Evolutionary conservation across 169 alveolate genomes (phyloP).

Genomic region (Plasmodium gaboni): DNA sequence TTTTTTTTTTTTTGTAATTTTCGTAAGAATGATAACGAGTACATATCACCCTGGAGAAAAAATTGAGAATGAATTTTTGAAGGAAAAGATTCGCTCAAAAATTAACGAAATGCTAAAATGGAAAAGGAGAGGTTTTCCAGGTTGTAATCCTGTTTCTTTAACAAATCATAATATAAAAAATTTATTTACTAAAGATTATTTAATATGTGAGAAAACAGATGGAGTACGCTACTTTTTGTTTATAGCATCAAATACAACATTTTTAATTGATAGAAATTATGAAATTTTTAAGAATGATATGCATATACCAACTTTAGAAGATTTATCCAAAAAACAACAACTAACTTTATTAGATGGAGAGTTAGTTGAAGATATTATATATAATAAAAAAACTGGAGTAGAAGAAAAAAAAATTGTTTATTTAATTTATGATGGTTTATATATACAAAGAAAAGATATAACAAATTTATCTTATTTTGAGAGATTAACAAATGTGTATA

Average conservation of each 20-base stretch:
- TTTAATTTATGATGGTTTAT: slow-evolving; percentile 91
- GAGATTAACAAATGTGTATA: slow-evolving; percentile 86
- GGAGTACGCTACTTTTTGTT: slow-evolving; percentile 90
- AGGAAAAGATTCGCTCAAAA: slow-evolving; percentile 77
- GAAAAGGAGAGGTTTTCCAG: slow-evolving; percentile 91
- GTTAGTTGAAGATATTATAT: slow-evolving; percentile 84
- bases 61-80: slow-evolving; percentile 60
- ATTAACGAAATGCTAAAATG: slow-evolving; percentile 88
- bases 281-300: slow-evolving; percentile 86
- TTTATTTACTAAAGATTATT: slow-evolving; percentile 85
- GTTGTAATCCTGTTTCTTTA: slow-evolving; percentile 92
- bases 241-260: slow-evolving; percentile 90
- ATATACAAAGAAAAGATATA: slow-evolving; percentile 87
- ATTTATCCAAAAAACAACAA: slow-evolving; percentile 86
- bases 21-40: slow-evolving; percentile 14
- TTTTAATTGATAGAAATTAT: slow-evolving; percentile 90
- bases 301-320: slow-evolving; percentile 87
- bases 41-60: slow-evolving; percentile 72
- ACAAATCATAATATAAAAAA: slow-evolving; percentile 81
- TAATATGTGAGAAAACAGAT: slow-evolving; percentile 94
- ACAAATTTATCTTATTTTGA: slow-evolving; percentile 85
- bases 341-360: slow-evolving; percentile 92
- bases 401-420: slow-evolving; percentile 70
- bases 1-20: background rate
- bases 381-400: slow-evolving; percentile 45